A percentile compares a stretch with the other conserved stretches of the same genome.
phyloP scores from a whole-genome alignment of 805 yeast species.

The Candida loeiensis region DNA sequence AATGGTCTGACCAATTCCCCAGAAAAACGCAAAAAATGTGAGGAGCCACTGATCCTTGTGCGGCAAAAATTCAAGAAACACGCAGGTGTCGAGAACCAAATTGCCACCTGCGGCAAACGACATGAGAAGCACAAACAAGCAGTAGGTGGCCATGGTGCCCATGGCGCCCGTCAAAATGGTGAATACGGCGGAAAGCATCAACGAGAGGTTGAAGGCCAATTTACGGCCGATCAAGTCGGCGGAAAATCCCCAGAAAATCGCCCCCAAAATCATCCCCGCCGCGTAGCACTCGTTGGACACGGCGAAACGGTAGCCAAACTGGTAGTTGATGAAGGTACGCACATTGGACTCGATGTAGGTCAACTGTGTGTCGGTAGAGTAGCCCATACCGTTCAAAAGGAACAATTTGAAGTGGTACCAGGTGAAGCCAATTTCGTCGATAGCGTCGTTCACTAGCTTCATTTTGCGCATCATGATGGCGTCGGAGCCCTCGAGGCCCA shows the following conservation, averaged over 20 bases:
- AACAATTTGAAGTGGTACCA: slow-evolving; percentile 39
- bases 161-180: slow-evolving; percentile 55
- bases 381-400: slow-evolving; percentile 36
- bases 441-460: slow-evolving; percentile 27
- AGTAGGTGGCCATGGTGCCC: slow-evolving; percentile 46
- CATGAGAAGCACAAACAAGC: slow-evolving; percentile 44
- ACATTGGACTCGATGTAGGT: slow-evolving; percentile 46
- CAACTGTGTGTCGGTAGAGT: slow-evolving; percentile 46
- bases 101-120: slow-evolving; percentile 56
- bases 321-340: slow-evolving; percentile 43
- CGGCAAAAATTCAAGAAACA: slow-evolving; percentile 53
- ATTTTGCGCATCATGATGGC: slow-evolving; percentile 22
- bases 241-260: slow-evolving; percentile 54
- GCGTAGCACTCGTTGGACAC: slow-evolving; percentile 33
- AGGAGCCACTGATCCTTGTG: slow-evolving; percentile 47
- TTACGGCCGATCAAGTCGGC: slow-evolving; percentile 30
- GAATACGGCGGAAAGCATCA: slow-evolving; percentile 47
- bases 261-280: slow-evolving; percentile 49
- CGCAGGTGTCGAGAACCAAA: slow-evolving; percentile 51
- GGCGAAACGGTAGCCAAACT: slow-evolving; percentile 44
- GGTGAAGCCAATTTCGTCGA: slow-evolving; percentile 45
- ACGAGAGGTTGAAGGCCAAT: slow-evolving; percentile 30
- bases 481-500: slow-evolving; percentile 14
- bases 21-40: slow-evolving; percentile 41
- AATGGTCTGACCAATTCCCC: slow-evolving; percentile 51